phyloP scores from a whole-genome alignment of 768 basidiomycete genomes.

The Tulasnella sp. region DNA sequence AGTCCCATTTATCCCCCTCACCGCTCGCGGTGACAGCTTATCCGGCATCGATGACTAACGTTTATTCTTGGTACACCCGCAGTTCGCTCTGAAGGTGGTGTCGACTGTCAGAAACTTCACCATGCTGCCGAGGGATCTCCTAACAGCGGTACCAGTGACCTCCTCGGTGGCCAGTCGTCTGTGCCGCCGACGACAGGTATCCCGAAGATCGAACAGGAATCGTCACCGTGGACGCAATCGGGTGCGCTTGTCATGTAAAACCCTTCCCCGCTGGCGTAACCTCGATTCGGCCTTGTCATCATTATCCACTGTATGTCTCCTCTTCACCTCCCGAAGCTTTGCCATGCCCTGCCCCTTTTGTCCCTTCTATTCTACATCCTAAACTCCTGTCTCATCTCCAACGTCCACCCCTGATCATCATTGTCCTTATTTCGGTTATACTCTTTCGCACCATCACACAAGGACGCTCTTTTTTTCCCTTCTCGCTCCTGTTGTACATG shows the following conservation, averaged over 20 bases:
- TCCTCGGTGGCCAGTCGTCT: not conserved
- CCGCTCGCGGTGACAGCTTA: not conserved
- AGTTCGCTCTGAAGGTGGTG: conserved; percentile 73
- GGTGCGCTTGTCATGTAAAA: not conserved
- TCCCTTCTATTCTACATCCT: no score
- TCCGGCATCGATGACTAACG: not conserved
- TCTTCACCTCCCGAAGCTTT: not conserved
- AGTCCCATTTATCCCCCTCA: conserved; percentile 38
- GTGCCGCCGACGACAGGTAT: not conserved
- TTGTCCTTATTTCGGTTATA: conserved; percentile 10
- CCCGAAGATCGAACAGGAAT: conserved; percentile 5
- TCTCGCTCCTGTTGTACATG: not conserved
- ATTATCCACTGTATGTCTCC: not conserved
- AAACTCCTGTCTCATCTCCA: not conserved
- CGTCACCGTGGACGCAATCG: not conserved
- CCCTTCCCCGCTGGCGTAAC: not conserved
- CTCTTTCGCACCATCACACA: not conserved
- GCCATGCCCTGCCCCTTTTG: conserved; percentile 11
- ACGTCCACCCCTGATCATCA: not conserved
- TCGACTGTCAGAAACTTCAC: conserved; percentile 51
- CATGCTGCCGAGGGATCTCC: conserved; percentile 13
- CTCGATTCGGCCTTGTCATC: not conserved
- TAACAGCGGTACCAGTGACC: not conserved
- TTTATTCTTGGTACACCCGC: not conserved
- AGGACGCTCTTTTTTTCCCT: not conserved